A percentile compares a stretch with the other conserved stretches of the same genome.
Conservation (phyloP, 441 rosid species). For the Theobroma grandiflorum region DNA sequence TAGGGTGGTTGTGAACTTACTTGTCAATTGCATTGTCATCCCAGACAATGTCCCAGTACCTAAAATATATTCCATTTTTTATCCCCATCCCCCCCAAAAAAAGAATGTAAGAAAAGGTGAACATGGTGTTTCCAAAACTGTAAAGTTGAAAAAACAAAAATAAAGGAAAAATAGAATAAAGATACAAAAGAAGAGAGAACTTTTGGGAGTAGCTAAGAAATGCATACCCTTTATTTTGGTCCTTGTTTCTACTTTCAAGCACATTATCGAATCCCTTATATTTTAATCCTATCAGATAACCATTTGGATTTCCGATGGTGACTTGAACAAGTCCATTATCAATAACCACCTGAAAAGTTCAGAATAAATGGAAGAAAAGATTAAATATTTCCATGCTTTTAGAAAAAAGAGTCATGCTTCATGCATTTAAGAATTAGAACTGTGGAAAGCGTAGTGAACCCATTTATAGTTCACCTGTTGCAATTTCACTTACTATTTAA, state of each 20-base stretch:
- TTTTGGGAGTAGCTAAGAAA: not conserved
- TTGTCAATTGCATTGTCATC: conserved; percentile 39
- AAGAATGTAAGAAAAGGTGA: not conserved
- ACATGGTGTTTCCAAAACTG: too few species aligned
- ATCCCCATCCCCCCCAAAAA: not conserved
- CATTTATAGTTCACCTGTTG: too few species aligned
- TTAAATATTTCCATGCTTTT: too few species aligned
- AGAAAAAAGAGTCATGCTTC: too few species aligned
- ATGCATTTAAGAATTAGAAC: too few species aligned
- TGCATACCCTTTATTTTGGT: conserved; percentile 54
- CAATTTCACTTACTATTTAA: too few species aligned
- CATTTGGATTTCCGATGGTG: conserved; percentile 56
- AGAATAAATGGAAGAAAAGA: too few species aligned
- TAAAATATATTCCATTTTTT: conserved; percentile 19
- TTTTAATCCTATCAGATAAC: conserved; percentile 52
- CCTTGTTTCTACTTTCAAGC: conserved; percentile 39
- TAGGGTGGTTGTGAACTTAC: conserved; percentile 31
- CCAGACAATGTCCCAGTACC: conserved; percentile 75
- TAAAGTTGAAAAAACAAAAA: not conserved
- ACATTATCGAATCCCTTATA: conserved; percentile 57
- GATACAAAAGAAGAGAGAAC: not conserved
- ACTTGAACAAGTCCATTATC: conserved; percentile 62
- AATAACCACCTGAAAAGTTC: conserved; percentile 53
- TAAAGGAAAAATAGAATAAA: not conserved
- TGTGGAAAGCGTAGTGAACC: too few species aligned